These are phyloP conservation scores for Clonostachys byssicola DNA, from an alignment of 2,329 filamentous ascomycete species.

Conservation along the genomic window DNA sequence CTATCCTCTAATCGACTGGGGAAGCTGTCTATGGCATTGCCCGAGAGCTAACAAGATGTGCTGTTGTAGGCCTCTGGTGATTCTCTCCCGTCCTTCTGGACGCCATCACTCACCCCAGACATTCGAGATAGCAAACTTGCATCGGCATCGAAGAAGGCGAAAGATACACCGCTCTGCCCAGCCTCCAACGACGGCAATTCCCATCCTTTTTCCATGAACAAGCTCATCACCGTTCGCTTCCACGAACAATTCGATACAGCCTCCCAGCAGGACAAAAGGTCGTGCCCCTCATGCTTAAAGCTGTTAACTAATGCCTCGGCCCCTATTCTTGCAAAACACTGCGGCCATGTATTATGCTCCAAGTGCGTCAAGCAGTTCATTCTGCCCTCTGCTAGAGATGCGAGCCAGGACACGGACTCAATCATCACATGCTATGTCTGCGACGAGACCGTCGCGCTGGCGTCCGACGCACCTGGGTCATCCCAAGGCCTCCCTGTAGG, in stretches of 20 bases:
- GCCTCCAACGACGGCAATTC: constrained; percentile 61
- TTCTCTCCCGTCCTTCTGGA: constrained; percentile 85
- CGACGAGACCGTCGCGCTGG: constrained; percentile 66
- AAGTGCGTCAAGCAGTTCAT: constrained; percentile 84
- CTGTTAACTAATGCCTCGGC: constrained; percentile 76
- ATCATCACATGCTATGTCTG: constrained; percentile 73
- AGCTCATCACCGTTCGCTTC: constrained; percentile 73
- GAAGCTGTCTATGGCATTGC: neutral
- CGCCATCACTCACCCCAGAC: constrained; percentile 74
- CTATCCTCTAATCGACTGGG: neutral
- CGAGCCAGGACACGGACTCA: constrained; percentile 34
- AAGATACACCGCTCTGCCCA: constrained; percentile 71
- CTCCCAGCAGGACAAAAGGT: constrained; percentile 32
- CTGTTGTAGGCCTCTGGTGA: constrained; percentile 54
- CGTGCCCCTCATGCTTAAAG: constrained; percentile 86
- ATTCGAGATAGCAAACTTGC: constrained; percentile 41
- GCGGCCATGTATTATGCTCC: constrained; percentile 87
- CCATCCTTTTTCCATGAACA: constrained; percentile 75
- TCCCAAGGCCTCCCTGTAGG: constrained; percentile 64
- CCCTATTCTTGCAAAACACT: constrained; percentile 79
- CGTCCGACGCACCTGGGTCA: constrained; percentile 29
- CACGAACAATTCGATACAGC: constrained; percentile 58
- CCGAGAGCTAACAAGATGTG: too few relatives aligned
- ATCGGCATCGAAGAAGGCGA: constrained; percentile 54
- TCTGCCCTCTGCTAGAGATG: constrained; percentile 44